Evolutionary conservation across 2,329 filamentous ascomycete genomes (phyloP).

Genomic region (Aspergillus ruber): DNA sequence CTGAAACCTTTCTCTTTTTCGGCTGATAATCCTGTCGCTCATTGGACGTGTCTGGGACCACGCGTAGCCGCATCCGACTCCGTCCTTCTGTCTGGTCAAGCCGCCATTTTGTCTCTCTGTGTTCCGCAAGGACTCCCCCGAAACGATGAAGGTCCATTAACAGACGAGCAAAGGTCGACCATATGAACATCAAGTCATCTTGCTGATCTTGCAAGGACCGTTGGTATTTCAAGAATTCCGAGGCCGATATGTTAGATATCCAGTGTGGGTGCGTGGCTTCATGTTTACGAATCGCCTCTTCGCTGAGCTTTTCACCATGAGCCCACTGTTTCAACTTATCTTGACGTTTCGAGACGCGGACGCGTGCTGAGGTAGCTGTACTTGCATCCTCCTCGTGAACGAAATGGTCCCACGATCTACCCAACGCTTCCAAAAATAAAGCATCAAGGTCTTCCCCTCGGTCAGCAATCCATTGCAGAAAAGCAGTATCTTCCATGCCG

Average conservation of each 20-base stretch:
- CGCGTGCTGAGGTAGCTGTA: conserved; percentile 68
- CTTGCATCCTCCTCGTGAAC: conserved; percentile 73
- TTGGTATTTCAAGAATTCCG: conserved; percentile 88
- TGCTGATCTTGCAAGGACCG: conserved; percentile 86
- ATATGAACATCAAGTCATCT: conserved; percentile 74
- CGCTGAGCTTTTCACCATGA: conserved; percentile 58
- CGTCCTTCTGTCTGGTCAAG: conserved; percentile 92
- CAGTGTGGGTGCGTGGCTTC: conserved; percentile 82
- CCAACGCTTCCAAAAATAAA: conserved; percentile 75
- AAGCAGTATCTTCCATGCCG: conserved; percentile 81
- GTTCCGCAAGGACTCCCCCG: conserved; percentile 70
- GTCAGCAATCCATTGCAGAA: conserved; percentile 80
- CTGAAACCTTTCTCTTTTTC: conserved; percentile 72
- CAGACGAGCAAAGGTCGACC: conserved; percentile 69
- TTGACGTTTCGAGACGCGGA: conserved; percentile 65
- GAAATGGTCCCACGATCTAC: conserved; percentile 81
- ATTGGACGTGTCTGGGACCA: conserved; percentile 68
- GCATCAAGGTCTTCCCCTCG: conserved; percentile 71
- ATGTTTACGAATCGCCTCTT: conserved; percentile 71
- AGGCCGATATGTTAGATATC: conserved; percentile 91
- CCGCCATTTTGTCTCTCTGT: conserved; percentile 68
- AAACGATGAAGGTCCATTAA: conserved; percentile 71
- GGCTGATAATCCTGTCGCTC: conserved; percentile 73
- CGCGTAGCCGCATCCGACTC: conserved; percentile 85
- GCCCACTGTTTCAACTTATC: conserved; percentile 81